Percentiles rank a stretch among this genome's conserved stretches.
phyloP scores from a whole-genome alignment of 2,329 filamentous ascomycete genomes.

The Rhinocladiella similis region DNA sequence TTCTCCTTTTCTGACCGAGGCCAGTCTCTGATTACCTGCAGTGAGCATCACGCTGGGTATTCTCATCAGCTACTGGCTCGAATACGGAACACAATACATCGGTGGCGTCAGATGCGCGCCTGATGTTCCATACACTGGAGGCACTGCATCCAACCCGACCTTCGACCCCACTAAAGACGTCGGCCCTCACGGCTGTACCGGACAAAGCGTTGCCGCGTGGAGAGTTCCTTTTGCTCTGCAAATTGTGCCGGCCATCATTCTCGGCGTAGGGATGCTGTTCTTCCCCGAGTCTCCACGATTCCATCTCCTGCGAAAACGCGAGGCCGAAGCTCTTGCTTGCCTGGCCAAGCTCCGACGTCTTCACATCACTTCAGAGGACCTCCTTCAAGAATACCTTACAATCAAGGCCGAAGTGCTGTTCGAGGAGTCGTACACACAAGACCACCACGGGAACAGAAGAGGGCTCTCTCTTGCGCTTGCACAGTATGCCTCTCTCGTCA shows the following conservation, averaged over 20 bases:
- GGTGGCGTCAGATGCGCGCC: constrained; percentile 5
- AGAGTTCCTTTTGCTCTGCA: constrained; percentile 71
- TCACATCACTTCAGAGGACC: constrained; percentile 62
- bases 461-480: not conserved
- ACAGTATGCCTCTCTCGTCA: not conserved
- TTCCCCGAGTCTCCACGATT: constrained; percentile 79
- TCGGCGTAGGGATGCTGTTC: constrained; percentile 69
- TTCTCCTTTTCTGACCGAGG: no score
- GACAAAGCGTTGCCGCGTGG: constrained; percentile 50
- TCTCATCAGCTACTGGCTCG: constrained; percentile 42
- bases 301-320: constrained; percentile 65
- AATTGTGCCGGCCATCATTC: constrained; percentile 63
- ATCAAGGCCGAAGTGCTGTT: constrained; percentile 80
- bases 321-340: constrained; percentile 66
- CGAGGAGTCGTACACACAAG: constrained; percentile 68
- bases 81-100: constrained; percentile 37
- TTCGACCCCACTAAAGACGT: no score
- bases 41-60: no score
- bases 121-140: no score
- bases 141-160: no score
- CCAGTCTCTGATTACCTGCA: no score
- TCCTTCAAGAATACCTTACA: constrained; percentile 74
- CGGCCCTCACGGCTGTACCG: no score
- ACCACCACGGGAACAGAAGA: constrained; percentile 46
- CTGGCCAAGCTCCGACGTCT: constrained; percentile 67